Evolutionary conservation across 179 eudicot genomes (phyloP).

Genomic region (Camellia oleifera): DNA sequence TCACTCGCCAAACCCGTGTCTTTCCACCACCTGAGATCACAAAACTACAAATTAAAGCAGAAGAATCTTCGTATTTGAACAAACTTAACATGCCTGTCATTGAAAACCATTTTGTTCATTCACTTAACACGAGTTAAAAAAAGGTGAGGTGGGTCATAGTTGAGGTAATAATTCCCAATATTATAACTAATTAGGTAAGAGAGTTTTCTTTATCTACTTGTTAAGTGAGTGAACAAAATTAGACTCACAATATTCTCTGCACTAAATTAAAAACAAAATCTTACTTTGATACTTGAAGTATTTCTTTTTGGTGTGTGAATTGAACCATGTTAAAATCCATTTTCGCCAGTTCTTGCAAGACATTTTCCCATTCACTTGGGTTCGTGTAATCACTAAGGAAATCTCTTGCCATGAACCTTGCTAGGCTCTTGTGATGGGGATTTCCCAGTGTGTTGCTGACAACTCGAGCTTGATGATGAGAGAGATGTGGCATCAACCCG

Average conservation of each 20-base stretch:
- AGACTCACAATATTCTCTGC: too few species aligned
- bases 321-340: slow-evolving; percentile 23
- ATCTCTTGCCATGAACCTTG: slow-evolving; percentile 23
- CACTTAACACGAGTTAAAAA: too few species aligned
- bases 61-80: slow-evolving; percentile 3
- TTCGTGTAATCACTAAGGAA: slow-evolving; percentile 18
- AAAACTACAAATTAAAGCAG: neutral
- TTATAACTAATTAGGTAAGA: too few species aligned
- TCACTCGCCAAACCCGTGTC: slow-evolving; percentile 34
- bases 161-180: too few species aligned
- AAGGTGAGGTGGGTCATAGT: too few species aligned
- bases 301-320: slow-evolving; percentile 22
- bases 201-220: too few species aligned
- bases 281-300: slow-evolving; percentile 29
- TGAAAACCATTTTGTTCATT: too few species aligned
- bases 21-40: slow-evolving; percentile 62
- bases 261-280: slow-evolving; percentile 4
- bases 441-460: slow-evolving; percentile 22
- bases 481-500: slow-evolving; percentile 18
- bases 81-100: too few species aligned
- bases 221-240: too few species aligned
- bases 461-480: slow-evolving; percentile 24
- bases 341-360: slow-evolving; percentile 22
- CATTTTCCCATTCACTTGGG: slow-evolving; percentile 14
- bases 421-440: slow-evolving; percentile 35